Percentiles rank a stretch among this genome's conserved stretches.
These are phyloP conservation scores for Fusarium chuoi DNA, from an alignment of 2,329 filamentous ascomycete species.

Conservation along the genomic window DNA sequence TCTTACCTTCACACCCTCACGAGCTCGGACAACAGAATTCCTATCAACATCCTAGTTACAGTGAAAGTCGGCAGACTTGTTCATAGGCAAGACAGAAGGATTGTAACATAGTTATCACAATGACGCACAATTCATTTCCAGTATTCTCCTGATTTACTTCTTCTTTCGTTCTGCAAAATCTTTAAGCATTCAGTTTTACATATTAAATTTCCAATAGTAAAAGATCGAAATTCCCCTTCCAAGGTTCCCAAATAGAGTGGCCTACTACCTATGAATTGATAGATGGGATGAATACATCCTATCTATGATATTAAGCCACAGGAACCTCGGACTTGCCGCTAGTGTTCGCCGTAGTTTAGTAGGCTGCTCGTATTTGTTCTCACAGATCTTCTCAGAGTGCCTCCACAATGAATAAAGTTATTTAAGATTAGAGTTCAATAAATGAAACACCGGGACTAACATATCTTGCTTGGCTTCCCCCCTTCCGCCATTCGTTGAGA, in stretches of 20 bases:
- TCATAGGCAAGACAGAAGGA: too few relatives aligned
- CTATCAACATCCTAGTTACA: not conserved
- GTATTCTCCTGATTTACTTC: fast-evolving
- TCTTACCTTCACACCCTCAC: too few relatives aligned
- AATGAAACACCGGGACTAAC: not conserved
- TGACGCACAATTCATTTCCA: not conserved
- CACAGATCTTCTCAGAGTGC: not conserved
- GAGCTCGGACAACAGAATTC: not conserved
- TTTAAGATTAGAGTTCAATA: not conserved
- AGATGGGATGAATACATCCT: not conserved
- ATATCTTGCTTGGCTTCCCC: not conserved
- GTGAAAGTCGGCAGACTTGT: too few relatives aligned
- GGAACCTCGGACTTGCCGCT: not conserved
- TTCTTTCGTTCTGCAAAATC: not conserved
- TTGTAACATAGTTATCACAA: not conserved
- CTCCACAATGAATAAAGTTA: not conserved
- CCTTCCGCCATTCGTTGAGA: not conserved
- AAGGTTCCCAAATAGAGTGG: not conserved
- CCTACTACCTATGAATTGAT: not conserved
- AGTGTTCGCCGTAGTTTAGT: too few relatives aligned
- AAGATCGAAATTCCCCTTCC: not conserved
- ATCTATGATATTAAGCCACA: not conserved
- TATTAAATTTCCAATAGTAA: fast-evolving
- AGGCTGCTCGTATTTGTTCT: not conserved
- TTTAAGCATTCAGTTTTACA: fast-evolving